A percentile compares a stretch with the other conserved stretches of the same genome.
These are phyloP conservation scores for Coniosporium tulheliwenetii DNA, from an alignment of 2,329 filamentous ascomycete species.

Conservation along the genomic window DNA sequence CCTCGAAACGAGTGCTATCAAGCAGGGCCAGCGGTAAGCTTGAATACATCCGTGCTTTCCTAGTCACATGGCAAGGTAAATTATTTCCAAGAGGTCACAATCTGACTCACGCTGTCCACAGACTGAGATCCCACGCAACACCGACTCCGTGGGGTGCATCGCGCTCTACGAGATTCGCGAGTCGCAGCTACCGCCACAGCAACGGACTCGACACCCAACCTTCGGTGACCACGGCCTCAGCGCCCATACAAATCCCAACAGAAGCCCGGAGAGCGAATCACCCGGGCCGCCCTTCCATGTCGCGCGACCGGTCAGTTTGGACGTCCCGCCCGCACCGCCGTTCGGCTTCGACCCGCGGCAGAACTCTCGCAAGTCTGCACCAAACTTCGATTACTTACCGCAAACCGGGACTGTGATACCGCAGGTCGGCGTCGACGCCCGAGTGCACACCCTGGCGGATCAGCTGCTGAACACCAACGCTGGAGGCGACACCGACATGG, in stretches of 20 bases:
- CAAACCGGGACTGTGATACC: no score
- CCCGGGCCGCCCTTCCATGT: conserved; percentile 13
- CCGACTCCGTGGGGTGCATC: conserved; percentile 14
- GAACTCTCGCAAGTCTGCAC: conserved; percentile 1
- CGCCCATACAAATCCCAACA: conserved; percentile 1
- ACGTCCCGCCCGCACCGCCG: conserved; percentile 6
- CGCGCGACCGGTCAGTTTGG: conserved; percentile 10
- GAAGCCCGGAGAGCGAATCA: conserved; percentile 1
- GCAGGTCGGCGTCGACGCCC: no score
- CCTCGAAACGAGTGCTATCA: conserved; percentile 3
- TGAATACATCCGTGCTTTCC: not conserved
- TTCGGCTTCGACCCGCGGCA: conserved; percentile 4
- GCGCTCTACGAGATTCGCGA: conserved; percentile 19
- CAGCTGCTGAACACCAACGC: conserved; percentile 3
- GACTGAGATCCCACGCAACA: conserved; percentile 8
- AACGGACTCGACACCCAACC: conserved; percentile 11
- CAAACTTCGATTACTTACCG: not conserved
- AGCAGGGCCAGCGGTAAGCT: conserved; percentile 1
- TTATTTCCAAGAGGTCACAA: conserved; percentile 4
- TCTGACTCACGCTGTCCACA: not conserved
- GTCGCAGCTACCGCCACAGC: conserved; percentile 10
- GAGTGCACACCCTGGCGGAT: not conserved
- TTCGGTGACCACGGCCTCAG: conserved; percentile 8
- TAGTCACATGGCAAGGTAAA: not conserved
- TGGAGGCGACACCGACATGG: conserved; percentile 16